A percentile compares a stretch with the other conserved stretches of the same genome.
Conservation (phyloP, 306 rosid genomes). For the Begonia peltatifolia region DNA sequence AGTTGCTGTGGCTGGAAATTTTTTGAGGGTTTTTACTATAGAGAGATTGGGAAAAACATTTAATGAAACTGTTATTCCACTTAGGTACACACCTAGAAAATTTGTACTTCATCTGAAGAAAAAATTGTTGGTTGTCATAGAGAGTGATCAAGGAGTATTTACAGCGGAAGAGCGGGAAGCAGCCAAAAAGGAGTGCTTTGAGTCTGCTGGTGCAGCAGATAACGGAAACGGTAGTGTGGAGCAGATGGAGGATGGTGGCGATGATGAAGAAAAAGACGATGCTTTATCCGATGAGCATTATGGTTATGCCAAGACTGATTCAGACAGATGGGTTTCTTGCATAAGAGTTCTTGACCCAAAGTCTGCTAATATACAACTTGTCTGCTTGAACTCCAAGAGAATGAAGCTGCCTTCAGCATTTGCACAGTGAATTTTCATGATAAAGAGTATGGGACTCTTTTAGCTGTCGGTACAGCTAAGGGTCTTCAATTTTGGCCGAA, state of each 20-base stretch:
- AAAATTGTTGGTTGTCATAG: slow-evolving; percentile 67
- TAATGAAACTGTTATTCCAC: slow-evolving; percentile 89
- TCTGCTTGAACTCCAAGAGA: slow-evolving; percentile 90
- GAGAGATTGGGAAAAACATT: slow-evolving; percentile 96
- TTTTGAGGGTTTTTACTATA: slow-evolving; percentile 77
- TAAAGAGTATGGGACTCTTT: slow-evolving; percentile 84
- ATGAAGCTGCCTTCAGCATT: slow-evolving; percentile 88
- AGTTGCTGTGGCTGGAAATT: slow-evolving; percentile 83
- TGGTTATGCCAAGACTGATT: slow-evolving; percentile 88
- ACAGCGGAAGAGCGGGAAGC: slow-evolving; percentile 91
- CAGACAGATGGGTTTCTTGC: slow-evolving; percentile 93
- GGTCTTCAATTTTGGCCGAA: slow-evolving; percentile 85
- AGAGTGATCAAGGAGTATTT: slow-evolving; percentile 93
- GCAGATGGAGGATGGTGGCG: slow-evolving; percentile 91
- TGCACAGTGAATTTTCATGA: slow-evolving; percentile 92
- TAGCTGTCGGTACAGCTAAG: slow-evolving; percentile 94
- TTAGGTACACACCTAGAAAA: slow-evolving; percentile 97
- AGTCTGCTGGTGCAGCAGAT: slow-evolving; percentile 59
- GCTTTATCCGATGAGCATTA: slow-evolving; percentile 82
- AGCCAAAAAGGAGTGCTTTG: slow-evolving; percentile 79
- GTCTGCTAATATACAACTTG: slow-evolving; percentile 70
- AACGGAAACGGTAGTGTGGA: slow-evolving; percentile 68
- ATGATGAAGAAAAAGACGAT: slow-evolving; percentile 71
- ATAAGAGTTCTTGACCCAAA: slow-evolving; percentile 93
- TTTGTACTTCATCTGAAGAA: slow-evolving; percentile 75